These are phyloP conservation scores for Trametes villosa DNA, from an alignment of 768 basidiomycete genomes.

Conservation along the genomic window DNA sequence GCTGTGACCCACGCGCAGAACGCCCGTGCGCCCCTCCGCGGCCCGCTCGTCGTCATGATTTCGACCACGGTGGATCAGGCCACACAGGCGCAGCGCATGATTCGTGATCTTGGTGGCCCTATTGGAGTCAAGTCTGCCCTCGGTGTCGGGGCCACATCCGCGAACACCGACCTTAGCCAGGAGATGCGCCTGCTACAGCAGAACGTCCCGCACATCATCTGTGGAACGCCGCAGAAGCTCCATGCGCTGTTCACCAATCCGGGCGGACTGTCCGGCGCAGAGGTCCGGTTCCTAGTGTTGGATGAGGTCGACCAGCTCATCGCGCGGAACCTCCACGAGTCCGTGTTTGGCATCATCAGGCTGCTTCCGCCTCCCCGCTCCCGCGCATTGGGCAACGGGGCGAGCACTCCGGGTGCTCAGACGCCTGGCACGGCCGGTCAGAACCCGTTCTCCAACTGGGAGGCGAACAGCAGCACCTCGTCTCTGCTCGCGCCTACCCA, in stretches of 20 bases:
- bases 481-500: slow-evolving; percentile 42
- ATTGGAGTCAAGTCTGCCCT: slow-evolving; percentile 92
- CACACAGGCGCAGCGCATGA: slow-evolving; percentile 94
- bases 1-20: slow-evolving; percentile 64
- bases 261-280: slow-evolving; percentile 76
- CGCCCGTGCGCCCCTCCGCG: slow-evolving; percentile 63
- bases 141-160: slow-evolving; percentile 78
- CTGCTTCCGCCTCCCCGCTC: slow-evolving; percentile 88
- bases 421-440: slow-evolving; percentile 38
- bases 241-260: slow-evolving; percentile 87
- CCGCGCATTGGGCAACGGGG: slow-evolving; percentile 48
- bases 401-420: slow-evolving; percentile 44
- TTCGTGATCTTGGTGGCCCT: slow-evolving; percentile 89
- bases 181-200: slow-evolving; percentile 86
- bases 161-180: slow-evolving; percentile 62
- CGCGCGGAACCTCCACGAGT: slow-evolving; percentile 94
- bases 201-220: slow-evolving; percentile 93
- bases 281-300: slow-evolving; percentile 91
- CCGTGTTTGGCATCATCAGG: slow-evolving; percentile 92
- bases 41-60: slow-evolving; percentile 89
- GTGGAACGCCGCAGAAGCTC: slow-evolving; percentile 96
- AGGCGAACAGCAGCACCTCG: slow-evolving; percentile 28
- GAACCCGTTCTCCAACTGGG: slow-evolving; percentile 45
- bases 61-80: slow-evolving; percentile 99
- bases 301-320: slow-evolving; percentile 99